phyloP scores from a whole-genome alignment of 2,329 filamentous ascomycete species.

The Thielaviopsis populi region DNA sequence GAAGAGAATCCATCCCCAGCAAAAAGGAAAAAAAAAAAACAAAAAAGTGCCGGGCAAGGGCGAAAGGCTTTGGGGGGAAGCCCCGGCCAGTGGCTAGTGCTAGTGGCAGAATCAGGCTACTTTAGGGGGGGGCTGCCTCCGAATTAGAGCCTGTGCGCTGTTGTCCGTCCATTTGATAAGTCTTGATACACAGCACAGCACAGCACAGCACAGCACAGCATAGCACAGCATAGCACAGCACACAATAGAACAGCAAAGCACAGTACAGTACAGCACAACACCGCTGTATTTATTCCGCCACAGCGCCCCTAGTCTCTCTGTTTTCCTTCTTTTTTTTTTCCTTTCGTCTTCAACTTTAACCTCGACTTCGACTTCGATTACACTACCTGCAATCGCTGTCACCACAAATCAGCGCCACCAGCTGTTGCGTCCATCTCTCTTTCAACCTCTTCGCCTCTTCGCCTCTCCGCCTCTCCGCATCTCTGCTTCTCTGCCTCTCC shows the following conservation, averaged over 20 bases:
- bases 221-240: no score
- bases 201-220: no score
- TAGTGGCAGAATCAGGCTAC: background rate
- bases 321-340: background rate
- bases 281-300: background rate
- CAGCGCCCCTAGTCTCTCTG: background rate
- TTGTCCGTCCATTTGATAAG: background rate
- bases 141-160: background rate
- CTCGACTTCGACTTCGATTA: background rate
- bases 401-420: background rate
- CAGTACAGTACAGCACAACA: no score
- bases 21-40: background rate
- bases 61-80: conserved; percentile 1
- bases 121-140: background rate
- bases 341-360: background rate
- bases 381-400: background rate
- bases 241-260: no score
- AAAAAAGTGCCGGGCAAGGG: background rate
- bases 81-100: background rate
- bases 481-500: background rate
- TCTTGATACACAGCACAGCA: no score
- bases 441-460: background rate
- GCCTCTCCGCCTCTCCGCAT: background rate
- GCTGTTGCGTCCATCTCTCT: background rate
- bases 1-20: background rate